Percentiles rank a stretch among this genome's conserved stretches.
These are phyloP conservation scores for Epichloe scottii DNA, from an alignment of 2,329 filamentous ascomycete genomes.

Conservation along the genomic window DNA sequence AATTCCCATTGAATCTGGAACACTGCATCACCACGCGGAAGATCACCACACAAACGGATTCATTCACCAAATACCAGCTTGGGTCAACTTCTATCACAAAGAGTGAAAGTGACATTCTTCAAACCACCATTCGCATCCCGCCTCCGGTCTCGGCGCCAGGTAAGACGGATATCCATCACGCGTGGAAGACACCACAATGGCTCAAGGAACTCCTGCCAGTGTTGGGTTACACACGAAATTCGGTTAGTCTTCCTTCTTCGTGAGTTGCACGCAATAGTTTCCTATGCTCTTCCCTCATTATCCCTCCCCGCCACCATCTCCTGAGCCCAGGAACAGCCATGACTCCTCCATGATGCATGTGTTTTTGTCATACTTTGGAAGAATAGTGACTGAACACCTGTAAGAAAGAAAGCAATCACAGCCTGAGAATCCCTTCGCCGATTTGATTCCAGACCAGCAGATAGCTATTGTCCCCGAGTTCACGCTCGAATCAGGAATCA, in stretches of 20 bases:
- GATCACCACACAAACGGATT: too few relatives aligned
- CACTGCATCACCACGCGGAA: too few relatives aligned
- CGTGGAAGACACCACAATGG: constrained; percentile 9
- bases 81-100: too few relatives aligned
- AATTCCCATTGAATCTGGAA: too few relatives aligned
- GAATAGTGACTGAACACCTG: constrained; percentile 49
- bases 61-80: too few relatives aligned
- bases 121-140: neutral
- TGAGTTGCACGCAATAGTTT: neutral
- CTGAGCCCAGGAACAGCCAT: neutral
- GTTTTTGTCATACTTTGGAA: constrained; percentile 11
- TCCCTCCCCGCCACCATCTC: neutral
- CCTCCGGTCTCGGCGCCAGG: neutral
- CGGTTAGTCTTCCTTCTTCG: constrained; percentile 14
- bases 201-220: constrained; percentile 11
- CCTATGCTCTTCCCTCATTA: neutral
- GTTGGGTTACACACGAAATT: constrained; percentile 13
- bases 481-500: constrained; percentile 83
- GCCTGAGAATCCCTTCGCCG: constrained; percentile 82
- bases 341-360: neutral
- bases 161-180: neutral
- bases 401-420: constrained; percentile 55
- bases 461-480: constrained; percentile 81
- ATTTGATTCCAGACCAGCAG: constrained; percentile 76
- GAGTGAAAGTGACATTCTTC: neutral